Conservation (phyloP, 345 rosid genomes). For the Arabidopsis arenosa region DNA sequence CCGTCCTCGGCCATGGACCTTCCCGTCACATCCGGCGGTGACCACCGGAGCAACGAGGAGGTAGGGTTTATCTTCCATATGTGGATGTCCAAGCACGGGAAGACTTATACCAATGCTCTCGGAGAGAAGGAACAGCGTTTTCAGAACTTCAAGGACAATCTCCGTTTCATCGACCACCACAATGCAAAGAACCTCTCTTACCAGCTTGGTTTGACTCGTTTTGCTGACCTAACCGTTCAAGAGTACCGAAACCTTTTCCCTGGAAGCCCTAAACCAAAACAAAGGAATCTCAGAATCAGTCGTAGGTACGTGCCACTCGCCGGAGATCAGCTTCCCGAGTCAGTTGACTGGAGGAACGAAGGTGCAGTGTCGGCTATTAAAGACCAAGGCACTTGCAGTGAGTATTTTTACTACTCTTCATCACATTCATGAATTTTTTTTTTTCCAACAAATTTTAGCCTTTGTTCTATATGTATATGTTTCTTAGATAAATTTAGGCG, state of each 20-base stretch:
- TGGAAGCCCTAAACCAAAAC: conserved; percentile 44
- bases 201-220: conserved; percentile 73
- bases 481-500: background rate
- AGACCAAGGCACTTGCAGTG: conserved; percentile 79
- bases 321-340: conserved; percentile 64
- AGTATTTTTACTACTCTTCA: conserved; percentile 37
- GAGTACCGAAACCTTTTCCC: conserved; percentile 69
- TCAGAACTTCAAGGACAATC: conserved; percentile 73
- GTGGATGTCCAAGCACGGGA: conserved; percentile 76
- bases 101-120: conserved; percentile 57
- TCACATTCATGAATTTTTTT: background rate
- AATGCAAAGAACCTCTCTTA: conserved; percentile 64
- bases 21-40: conserved; percentile 59
- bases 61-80: conserved; percentile 60
- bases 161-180: conserved; percentile 76
- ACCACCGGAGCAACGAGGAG: conserved; percentile 63
- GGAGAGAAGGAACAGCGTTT: conserved; percentile 76
- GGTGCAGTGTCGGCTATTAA: conserved; percentile 78
- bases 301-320: conserved; percentile 54
- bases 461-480: background rate
- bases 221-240: conserved; percentile 84
- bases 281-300: conserved; percentile 47
- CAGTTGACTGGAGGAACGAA: conserved; percentile 72
- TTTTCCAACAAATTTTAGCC: background rate
- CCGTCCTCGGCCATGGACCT: conserved; percentile 63